A percentile compares a stretch with the other conserved stretches of the same genome.
Conservation (phyloP, 2,329 filamentous ascomycete genomes). For the Phialocephala sp. region DNA sequence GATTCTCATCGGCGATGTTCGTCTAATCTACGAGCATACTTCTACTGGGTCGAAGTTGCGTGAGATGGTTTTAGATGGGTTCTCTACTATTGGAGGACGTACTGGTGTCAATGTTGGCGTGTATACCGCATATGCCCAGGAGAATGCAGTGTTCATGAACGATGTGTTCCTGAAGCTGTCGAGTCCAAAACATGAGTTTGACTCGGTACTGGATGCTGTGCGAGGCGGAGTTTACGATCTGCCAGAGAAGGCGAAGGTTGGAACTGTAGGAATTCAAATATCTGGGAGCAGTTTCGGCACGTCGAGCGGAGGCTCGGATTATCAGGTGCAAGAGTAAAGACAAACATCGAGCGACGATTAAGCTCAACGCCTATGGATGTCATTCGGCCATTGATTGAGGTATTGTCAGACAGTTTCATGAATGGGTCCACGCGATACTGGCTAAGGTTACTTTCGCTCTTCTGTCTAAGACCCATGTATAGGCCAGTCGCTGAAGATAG, state of each 20-base stretch:
- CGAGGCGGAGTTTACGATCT: background rate
- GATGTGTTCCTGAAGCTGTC: background rate
- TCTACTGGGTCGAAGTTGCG: background rate
- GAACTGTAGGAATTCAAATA: background rate
- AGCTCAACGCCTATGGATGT: too few relatives aligned
- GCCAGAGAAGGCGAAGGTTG: background rate
- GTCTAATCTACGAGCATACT: conserved; percentile 18
- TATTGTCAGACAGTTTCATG: too few relatives aligned
- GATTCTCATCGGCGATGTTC: conserved; percentile 8
- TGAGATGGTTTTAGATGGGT: conserved; percentile 8
- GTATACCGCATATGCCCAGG: background rate
- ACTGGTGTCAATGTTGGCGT: background rate
- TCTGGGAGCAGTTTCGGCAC: too few relatives aligned
- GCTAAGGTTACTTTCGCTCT: too few relatives aligned
- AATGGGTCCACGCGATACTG: too few relatives aligned
- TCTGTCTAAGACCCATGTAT: too few relatives aligned
- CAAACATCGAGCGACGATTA: too few relatives aligned
- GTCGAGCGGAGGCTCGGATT: too few relatives aligned
- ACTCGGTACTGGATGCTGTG: background rate
- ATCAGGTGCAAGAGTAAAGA: too few relatives aligned
- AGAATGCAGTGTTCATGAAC: background rate
- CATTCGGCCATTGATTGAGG: too few relatives aligned
- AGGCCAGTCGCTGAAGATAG: too few relatives aligned
- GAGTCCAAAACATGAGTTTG: background rate
- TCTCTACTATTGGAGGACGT: background rate